These are phyloP conservation scores for Platanthera zijinensis DNA, from an alignment of 106 monocot species.

Conservation along the genomic window DNA sequence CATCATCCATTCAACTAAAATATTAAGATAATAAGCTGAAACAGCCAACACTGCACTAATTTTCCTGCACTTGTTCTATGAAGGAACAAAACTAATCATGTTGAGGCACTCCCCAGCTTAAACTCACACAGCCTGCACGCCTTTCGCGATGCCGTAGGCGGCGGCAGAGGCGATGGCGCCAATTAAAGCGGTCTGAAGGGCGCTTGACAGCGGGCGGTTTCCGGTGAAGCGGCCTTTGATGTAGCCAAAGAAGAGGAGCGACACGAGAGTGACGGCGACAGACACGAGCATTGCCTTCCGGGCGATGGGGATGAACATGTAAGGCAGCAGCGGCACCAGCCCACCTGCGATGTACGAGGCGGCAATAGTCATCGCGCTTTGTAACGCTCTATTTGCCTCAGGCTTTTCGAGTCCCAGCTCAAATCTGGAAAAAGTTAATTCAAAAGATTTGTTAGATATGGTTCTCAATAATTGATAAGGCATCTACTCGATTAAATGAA, in stretches of 20 bases:
- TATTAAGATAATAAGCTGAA: too few relatives aligned
- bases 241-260: slow-evolving; percentile 85
- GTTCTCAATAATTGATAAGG: too few relatives aligned
- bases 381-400: slow-evolving; percentile 64
- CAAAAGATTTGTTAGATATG: not conserved
- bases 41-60: too few relatives aligned
- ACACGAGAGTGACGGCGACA: slow-evolving; percentile 50
- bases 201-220: slow-evolving; percentile 44
- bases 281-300: slow-evolving; percentile 53
- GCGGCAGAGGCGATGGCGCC: slow-evolving; percentile 82
- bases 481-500: too few relatives aligned
- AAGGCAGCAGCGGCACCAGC: slow-evolving; percentile 68
- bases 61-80: not conserved
- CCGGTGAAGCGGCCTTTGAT: slow-evolving; percentile 76
- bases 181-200: slow-evolving; percentile 70
- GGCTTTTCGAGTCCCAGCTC: slow-evolving; percentile 93
- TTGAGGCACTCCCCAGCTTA: not conserved
- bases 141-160: slow-evolving; percentile 70
- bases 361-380: slow-evolving; percentile 68
- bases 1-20: too few relatives aligned
- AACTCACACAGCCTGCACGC: slow-evolving; percentile 30
- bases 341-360: slow-evolving; percentile 63
- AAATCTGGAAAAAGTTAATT: slow-evolving; percentile 30
- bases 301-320: slow-evolving; percentile 46
- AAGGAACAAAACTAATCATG: not conserved